phyloP scores from a whole-genome alignment of 2,329 filamentous ascomycete genomes.

The Calonectria ilicicola region DNA sequence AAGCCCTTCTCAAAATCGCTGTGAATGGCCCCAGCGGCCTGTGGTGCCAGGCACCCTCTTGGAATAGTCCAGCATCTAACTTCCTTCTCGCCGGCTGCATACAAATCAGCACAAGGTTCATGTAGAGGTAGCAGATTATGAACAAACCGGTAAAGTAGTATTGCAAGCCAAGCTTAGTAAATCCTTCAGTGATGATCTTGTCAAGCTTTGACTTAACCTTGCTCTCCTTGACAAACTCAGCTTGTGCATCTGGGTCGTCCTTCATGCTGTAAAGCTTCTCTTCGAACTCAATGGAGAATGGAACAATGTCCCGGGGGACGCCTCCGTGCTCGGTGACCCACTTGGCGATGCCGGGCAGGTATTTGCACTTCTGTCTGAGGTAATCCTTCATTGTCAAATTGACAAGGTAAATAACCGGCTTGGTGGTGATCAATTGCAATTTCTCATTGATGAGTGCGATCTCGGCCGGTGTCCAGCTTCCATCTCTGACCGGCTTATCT shows the following conservation, averaged over 20 bases:
- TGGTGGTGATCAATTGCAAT: constrained; percentile 59
- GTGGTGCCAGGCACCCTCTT: constrained; percentile 51
- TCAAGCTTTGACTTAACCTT: constrained; percentile 56
- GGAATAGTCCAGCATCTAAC: constrained; percentile 58
- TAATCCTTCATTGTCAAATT: constrained; percentile 62
- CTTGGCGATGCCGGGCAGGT: constrained; percentile 56
- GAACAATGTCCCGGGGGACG: constrained; percentile 54
- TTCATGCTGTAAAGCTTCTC: constrained; percentile 55
- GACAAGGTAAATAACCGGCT: constrained; percentile 58
- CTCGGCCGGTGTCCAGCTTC: constrained; percentile 56
- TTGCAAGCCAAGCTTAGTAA: constrained; percentile 57
- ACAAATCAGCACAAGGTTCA: constrained; percentile 12
- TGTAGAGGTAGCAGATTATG: neutral
- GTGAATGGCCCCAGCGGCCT: constrained; percentile 56
- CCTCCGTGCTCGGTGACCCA: constrained; percentile 60
- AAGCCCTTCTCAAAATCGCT: constrained; percentile 58
- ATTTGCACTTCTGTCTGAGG: constrained; percentile 59
- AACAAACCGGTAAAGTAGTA: constrained; percentile 57
- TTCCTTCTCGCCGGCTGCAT: constrained; percentile 57
- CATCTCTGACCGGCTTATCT: constrained; percentile 55
- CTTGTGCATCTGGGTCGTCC: constrained; percentile 50
- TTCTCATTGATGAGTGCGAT: constrained; percentile 60
- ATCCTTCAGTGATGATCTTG: constrained; percentile 59
- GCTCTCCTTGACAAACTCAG: constrained; percentile 52
- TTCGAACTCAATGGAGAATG: constrained; percentile 59